These are phyloP conservation scores for Aleurites moluccanus DNA, from an alignment of 441 rosid genomes.

Conservation along the genomic window DNA sequence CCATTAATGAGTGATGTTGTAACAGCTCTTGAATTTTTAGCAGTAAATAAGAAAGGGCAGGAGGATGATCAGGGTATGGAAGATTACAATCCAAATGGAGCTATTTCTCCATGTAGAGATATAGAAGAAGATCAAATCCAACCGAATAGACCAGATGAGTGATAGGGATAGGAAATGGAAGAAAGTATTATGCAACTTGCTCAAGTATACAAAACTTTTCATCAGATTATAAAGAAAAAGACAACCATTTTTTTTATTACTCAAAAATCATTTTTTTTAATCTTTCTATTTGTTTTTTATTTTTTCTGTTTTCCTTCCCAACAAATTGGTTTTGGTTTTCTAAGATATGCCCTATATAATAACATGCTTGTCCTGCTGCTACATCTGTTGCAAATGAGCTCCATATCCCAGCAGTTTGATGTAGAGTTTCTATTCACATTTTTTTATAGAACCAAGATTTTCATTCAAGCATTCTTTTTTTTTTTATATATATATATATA, in stretches of 20 bases:
- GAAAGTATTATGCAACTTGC: constrained; percentile 4
- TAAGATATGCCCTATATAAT: not conserved
- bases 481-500: too few species aligned
- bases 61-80: constrained; percentile 23
- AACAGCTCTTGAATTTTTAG: constrained; percentile 77
- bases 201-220: not conserved
- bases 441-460: too few species aligned
- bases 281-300: not conserved
- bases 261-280: not conserved
- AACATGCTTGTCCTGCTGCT: not conserved
- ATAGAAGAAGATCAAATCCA: constrained; percentile 14
- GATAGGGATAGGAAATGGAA: not conserved
- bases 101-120: constrained; percentile 13
- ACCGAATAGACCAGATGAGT: constrained; percentile 2
- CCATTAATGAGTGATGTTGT: constrained; percentile 95
- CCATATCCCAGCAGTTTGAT: not conserved
- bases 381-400: not conserved
- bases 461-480: too few species aligned
- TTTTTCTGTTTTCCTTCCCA: not conserved
- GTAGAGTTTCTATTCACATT: not conserved
- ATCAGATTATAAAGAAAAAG: not conserved
- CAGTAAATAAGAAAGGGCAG: constrained; percentile 29
- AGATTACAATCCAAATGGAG: constrained; percentile 8
- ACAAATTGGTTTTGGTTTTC: not conserved
- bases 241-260: not conserved